These are phyloP conservation scores for Cercospora brassicicola DNA, from an alignment of 2,329 filamentous ascomycete species.

Conservation along the genomic window DNA sequence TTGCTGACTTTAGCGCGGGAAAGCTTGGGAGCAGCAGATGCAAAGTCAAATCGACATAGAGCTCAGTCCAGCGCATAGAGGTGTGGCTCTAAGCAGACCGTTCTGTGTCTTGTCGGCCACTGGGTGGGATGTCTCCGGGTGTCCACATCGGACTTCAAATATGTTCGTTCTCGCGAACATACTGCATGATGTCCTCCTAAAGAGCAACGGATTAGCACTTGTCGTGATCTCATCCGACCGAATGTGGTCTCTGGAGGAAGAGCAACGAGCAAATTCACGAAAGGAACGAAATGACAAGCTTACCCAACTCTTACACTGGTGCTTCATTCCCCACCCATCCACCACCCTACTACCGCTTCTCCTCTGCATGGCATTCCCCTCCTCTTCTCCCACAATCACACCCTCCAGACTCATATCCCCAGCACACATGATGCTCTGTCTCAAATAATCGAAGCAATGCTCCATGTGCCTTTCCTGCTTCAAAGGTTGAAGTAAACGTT, in stretches of 20 bases:
- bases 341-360: slow-evolving; percentile 36
- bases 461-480: slow-evolving; percentile 31
- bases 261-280: neutral
- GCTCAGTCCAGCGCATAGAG: neutral
- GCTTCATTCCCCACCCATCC: slow-evolving; percentile 38
- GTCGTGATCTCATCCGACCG: too few species aligned
- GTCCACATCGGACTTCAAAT: neutral
- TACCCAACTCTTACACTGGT: slow-evolving; percentile 36
- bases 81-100: too few species aligned
- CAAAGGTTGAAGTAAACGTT: slow-evolving; percentile 5
- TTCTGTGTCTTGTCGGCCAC: neutral
- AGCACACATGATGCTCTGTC: slow-evolving; percentile 34
- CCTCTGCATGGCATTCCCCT: slow-evolving; percentile 20
- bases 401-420: slow-evolving; percentile 36
- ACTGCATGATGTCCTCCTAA: neutral
- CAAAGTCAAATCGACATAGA: neutral
- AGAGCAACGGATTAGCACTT: neutral
- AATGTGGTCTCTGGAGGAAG: neutral
- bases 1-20: neutral
- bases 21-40: neutral
- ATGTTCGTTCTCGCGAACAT: neutral
- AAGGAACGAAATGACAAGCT: neutral
- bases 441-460: slow-evolving; percentile 37
- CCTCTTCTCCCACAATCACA: neutral
- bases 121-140: neutral